Evolutionary conservation across 225 moss, liverwort and hornwort species (phyloP).

Genomic region (Thuidium tamariscinum): DNA sequence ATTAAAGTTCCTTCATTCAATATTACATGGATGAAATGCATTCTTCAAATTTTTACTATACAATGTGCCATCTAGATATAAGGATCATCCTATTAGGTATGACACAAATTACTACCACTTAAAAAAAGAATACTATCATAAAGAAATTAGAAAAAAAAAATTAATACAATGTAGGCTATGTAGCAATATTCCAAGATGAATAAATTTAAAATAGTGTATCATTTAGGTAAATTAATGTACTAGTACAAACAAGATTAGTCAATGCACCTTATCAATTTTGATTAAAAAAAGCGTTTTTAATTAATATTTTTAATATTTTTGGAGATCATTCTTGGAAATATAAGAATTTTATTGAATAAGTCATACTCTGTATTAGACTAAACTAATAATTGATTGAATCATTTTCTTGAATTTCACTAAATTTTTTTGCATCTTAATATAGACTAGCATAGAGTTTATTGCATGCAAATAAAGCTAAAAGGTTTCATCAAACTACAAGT

Average conservation of each 20-base stretch:
- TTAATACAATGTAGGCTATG: rapidly evolving
- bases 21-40: neutral
- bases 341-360: neutral
- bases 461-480: no score
- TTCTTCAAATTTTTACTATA: neutral
- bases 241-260: rapidly evolving
- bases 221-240: no score
- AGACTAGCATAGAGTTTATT: rapidly evolving
- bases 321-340: neutral
- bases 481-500: neutral
- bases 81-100: rapidly evolving
- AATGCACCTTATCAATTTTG: neutral
- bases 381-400: neutral
- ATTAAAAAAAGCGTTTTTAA: rapidly evolving
- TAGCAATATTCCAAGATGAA: neutral
- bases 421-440: no score
- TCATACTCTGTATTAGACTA: rapidly evolving
- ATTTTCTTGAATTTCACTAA: neutral
- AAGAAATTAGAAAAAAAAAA: neutral
- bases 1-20: rapidly evolving
- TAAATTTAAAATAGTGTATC: no score
- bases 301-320: neutral
- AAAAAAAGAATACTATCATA: rapidly evolving
- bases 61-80: neutral
- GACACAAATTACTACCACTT: rapidly evolving